Base-by-base conservation (phyloP, 2,329 filamentous ascomycete genomes). In the Delphinella strobiligena region DNA sequence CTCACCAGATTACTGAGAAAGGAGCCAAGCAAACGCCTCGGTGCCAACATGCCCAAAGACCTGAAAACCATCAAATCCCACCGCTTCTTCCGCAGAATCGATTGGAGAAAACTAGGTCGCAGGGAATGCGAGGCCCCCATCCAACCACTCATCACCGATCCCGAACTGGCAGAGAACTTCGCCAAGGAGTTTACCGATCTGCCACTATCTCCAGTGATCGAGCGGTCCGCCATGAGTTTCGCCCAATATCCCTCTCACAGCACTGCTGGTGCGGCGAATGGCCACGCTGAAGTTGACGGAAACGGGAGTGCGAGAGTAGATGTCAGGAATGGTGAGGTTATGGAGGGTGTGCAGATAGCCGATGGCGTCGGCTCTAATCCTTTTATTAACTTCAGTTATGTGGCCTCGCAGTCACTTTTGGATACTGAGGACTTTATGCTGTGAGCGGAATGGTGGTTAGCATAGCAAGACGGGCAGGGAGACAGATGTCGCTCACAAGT, bases 131-230 rank as follows among this genome's bases (percentile, higher is more conserved):
- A 84, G 51, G 83, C 91, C 1, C 91, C 91, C 0, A 96, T 98
- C 51, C 77, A 82, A 56, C 91, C 91, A 12, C 71, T 96, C 53
- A 89, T 98, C 54, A 96, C 91, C 0, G 87, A 98, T 54, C 91
- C 91, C 0, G 88, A 93, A 59, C 70, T 95, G 34, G 91, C 91
- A 0, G 93, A 98, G 72, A 98, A 98, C 63, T 98, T 98, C 62
- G 75, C 83, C 0, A 68, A 71, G n/a, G 87, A 95, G 56, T 98
- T 98, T 58, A 98, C 89, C 0, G 78, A 82, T 40, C 62, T 94
- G 46, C 75, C 84, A 3, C 68, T 96, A 38, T 93, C 83, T 56
- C 86, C 87, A 4, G 69, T 82, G 1, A 56, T 78, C 18, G 38
- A 43, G 11, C 51, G 27, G 49, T 7, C 7, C 12, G 7, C 7